Evolutionary conservation across 2,329 filamentous ascomycete species (phyloP), one percentile per base, ranked within the genome.

Genomic region (Orbilia javanica): DNA sequence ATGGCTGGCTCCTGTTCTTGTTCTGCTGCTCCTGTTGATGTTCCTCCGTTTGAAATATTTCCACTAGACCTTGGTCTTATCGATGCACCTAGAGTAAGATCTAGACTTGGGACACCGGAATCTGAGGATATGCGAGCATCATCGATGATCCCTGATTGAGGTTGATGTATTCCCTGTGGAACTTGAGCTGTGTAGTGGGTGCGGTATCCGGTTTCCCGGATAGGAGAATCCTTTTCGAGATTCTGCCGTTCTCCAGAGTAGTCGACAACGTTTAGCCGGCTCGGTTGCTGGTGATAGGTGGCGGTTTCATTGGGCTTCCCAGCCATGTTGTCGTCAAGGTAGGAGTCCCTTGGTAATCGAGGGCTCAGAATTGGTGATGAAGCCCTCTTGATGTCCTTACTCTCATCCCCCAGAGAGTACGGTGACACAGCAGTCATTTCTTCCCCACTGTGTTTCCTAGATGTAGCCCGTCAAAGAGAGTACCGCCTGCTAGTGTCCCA

Each of bases 351-450:
- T 27, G 29, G 74, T 13, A 78, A 42, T 18, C 74, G 67, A 52
- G 74, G 74, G 34, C 48, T 78, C n/a, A 78, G 67, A 34, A 78
- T 78, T 55, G 74, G 74, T 29, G 74, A 78, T n/a, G 74, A 78
- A 44, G 74, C 74, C 68, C 74, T 57, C 39, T 64, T 63, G 34
- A 62, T 46, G 42, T 78, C 67, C 68, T 36, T 67, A 34, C 31
- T 48, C 60, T 78, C 74, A 25, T 72, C 74, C 53, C 29, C 53
- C 25, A 52, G 67, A n/a, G 67, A 60, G 29, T 72, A 78, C 18
- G 67, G 74, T 72, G 74, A 78, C 74, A 72, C 74, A 46, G 74
- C 74, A 78, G 74, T 78, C 74, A 78, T 78, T 72, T 48, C 62
- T 67, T 65, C 48, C 20, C 69, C 57, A 44, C n/a, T 29, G 55